phyloP scores from a whole-genome alignment of 2,329 filamentous ascomycete genomes.

The Clonostachys byssicola region DNA sequence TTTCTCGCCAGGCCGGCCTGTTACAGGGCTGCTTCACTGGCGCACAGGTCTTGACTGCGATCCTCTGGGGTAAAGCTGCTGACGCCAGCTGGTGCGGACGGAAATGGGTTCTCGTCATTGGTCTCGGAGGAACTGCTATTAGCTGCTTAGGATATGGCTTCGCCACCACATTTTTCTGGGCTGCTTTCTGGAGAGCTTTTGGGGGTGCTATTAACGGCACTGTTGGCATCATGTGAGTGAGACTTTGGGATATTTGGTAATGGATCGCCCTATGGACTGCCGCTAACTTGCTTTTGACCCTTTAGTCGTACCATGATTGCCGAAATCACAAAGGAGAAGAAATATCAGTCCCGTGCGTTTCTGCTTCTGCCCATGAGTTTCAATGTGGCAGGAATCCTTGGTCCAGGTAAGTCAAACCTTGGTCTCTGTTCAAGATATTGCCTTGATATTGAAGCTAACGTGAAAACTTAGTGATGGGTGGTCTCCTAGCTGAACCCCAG shows the following conservation, averaged over 20 bases:
- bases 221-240: slow-evolving; percentile 40
- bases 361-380: slow-evolving; percentile 42
- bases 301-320: slow-evolving; percentile 40
- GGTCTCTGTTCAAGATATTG: background rate
- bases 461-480: slow-evolving; percentile 46
- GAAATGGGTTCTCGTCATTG: slow-evolving; percentile 68
- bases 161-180: slow-evolving; percentile 58
- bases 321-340: slow-evolving; percentile 42
- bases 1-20: slow-evolving; percentile 66
- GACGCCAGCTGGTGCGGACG: slow-evolving; percentile 57
- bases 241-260: too few species aligned
- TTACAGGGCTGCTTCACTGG: slow-evolving; percentile 69
- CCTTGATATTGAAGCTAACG: background rate
- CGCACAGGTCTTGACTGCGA: slow-evolving; percentile 68
- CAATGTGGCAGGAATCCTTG: slow-evolving; percentile 39
- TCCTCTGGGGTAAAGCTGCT: slow-evolving; percentile 67
- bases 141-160: slow-evolving; percentile 72
- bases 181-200: slow-evolving; percentile 61
- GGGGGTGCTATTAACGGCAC: slow-evolving; percentile 54
- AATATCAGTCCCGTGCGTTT: slow-evolving; percentile 42
- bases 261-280: too few species aligned
- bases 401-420: slow-evolving; percentile 27
- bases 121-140: slow-evolving; percentile 61
- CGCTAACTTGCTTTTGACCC: background rate
- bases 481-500: slow-evolving; percentile 63